phyloP scores from a whole-genome alignment of 495 filamentous ascomycete genomes.

The Hyaloscypha hepaticicola region DNA sequence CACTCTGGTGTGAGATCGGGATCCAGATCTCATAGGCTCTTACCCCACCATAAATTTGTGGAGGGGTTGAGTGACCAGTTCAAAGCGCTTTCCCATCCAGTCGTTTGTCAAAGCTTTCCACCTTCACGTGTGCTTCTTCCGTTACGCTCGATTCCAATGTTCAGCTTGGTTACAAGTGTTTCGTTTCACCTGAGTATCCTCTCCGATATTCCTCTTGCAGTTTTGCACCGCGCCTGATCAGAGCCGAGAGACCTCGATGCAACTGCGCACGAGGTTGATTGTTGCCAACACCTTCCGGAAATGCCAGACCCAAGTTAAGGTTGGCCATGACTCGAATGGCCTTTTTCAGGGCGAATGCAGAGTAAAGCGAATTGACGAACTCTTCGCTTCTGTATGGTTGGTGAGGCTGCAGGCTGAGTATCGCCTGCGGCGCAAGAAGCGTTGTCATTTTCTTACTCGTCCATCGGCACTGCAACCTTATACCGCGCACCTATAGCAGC shows the following conservation, averaged over 20 bases:
- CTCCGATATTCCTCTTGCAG: neutral
- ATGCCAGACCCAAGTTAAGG: neutral
- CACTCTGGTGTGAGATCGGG: constrained; percentile 3
- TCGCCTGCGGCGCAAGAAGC: neutral
- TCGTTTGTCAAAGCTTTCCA: constrained; percentile 7
- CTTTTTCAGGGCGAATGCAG: neutral
- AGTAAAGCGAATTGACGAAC: constrained; percentile 13
- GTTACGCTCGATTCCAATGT: neutral
- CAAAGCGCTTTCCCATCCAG: constrained; percentile 1
- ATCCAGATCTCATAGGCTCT: constrained; percentile 13
- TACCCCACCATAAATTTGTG: constrained; percentile 6
- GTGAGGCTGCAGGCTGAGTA: constrained; percentile 22
- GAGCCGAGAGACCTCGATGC: neutral
- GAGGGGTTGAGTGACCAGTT: neutral
- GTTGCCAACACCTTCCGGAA: neutral
- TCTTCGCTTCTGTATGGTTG: constrained; percentile 10
- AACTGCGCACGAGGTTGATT: constrained; percentile 19
- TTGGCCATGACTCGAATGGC: neutral
- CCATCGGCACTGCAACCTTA: constrained; percentile 18
- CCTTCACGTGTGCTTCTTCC: constrained; percentile 11
- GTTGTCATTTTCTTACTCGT: constrained; percentile 18
- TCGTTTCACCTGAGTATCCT: neutral
- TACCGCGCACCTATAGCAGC: constrained; percentile 24
- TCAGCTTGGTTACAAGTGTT: neutral
- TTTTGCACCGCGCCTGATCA: constrained; percentile 3